phyloP scores from a whole-genome alignment of 345 rosid species.

The Populus alba region DNA sequence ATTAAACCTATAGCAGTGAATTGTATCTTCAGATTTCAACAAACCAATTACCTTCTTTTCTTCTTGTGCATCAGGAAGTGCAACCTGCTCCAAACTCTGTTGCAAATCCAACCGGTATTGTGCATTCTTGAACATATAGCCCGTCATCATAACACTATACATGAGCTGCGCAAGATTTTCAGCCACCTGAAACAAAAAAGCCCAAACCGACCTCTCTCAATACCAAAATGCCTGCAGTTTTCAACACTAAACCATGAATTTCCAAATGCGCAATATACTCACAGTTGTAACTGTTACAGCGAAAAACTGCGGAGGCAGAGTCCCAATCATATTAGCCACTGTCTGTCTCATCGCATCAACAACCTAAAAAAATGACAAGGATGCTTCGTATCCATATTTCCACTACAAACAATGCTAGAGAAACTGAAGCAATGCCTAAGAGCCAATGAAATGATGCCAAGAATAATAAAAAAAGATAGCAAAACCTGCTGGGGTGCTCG shows the following conservation, averaged over 20 bases:
- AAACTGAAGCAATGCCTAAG: not conserved
- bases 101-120: constrained; percentile 89
- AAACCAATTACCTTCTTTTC: not conserved
- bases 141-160: constrained; percentile 96
- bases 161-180: constrained; percentile 97
- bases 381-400: not conserved
- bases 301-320: constrained; percentile 89
- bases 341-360: constrained; percentile 98
- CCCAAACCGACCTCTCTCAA: constrained; percentile 4
- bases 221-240: not conserved
- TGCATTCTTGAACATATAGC: constrained; percentile 93
- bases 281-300: constrained; percentile 78
- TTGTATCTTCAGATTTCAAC: not conserved
- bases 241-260: not conserved
- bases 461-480: not conserved
- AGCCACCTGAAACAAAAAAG: constrained; percentile 63
- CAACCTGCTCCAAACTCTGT: constrained; percentile 84
- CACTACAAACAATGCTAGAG: not conserved
- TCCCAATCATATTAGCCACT: constrained; percentile 91
- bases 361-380: constrained; percentile 39
- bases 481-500: constrained; percentile 85
- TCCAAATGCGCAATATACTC: constrained; percentile 31
- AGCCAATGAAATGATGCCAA: not conserved
- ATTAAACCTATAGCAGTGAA: not conserved
- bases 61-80: constrained; percentile 74